Conservation (phyloP, 768 basidiomycete species). For the Tephrocybe sp. region DNA sequence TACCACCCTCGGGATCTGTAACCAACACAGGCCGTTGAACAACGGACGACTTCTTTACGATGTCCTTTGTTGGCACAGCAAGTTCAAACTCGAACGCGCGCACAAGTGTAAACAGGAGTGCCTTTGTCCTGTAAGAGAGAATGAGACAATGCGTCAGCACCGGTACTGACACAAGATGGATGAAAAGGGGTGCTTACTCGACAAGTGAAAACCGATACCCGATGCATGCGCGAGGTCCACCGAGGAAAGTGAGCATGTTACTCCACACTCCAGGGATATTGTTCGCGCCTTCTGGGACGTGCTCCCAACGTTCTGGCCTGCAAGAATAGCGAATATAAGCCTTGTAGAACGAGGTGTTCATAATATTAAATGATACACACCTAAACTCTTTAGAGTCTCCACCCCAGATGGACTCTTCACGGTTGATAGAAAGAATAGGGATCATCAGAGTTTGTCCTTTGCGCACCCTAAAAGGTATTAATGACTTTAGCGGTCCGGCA, state of each 20-base stretch:
- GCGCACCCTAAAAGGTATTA: conserved; percentile 23
- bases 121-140: conserved; percentile 28
- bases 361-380: conserved; percentile 26
- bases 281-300: conserved; percentile 38
- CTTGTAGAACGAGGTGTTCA: not conserved
- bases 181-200: conserved; percentile 34
- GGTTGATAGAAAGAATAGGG: conserved; percentile 55
- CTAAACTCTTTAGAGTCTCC: conserved; percentile 61
- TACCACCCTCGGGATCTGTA: conserved; percentile 33
- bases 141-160: conserved; percentile 25
- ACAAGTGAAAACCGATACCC: conserved; percentile 62
- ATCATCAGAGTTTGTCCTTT: conserved; percentile 47
- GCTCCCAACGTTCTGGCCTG: conserved; percentile 67
- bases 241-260: conserved; percentile 59
- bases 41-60: conserved; percentile 35
- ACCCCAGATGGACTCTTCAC: conserved; percentile 56
- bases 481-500: not conserved
- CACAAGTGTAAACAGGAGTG: conserved; percentile 43
- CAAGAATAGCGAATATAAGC: conserved; percentile 21
- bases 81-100: conserved; percentile 54
- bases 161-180: no score
- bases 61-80: conserved; percentile 44
- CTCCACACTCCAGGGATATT: conserved; percentile 61
- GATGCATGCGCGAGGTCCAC: conserved; percentile 67
- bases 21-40: conserved; percentile 45